These are phyloP conservation scores for Lentithecium fluviatile DNA, from an alignment of 495 filamentous ascomycete genomes.

Conservation along the genomic window DNA sequence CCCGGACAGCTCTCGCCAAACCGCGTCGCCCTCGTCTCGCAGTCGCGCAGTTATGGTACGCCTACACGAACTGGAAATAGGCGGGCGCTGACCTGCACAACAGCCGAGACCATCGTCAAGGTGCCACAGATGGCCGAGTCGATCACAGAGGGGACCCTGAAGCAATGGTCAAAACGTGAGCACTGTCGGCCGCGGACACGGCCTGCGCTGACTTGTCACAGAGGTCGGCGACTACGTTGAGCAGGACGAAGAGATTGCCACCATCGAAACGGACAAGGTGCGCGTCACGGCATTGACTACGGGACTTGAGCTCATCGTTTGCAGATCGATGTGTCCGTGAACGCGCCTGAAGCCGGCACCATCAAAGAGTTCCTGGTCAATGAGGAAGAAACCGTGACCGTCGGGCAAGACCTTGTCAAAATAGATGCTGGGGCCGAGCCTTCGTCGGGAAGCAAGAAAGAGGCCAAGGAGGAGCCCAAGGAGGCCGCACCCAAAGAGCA, in stretches of 20 bases:
- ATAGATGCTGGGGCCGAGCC: conserved; percentile 73
- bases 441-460: conserved; percentile 52
- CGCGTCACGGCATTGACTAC: conserved; percentile 17
- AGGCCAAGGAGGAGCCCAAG: conserved; percentile 56
- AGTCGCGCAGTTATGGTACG: conserved; percentile 38
- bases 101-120: conserved; percentile 80
- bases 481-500: conserved; percentile 58
- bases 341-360: conserved; percentile 86
- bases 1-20: conserved; percentile 5
- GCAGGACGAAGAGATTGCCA: conserved; percentile 96
- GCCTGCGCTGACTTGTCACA: conserved; percentile 27
- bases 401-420: conserved; percentile 87
- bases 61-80: not conserved
- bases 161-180: conserved; percentile 87
- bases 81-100: conserved; percentile 2
- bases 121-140: conserved; percentile 99
- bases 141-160: conserved; percentile 95
- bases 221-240: conserved; percentile 93
- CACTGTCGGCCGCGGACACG: not conserved
- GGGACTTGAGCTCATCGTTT: not conserved
- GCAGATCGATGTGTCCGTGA: conserved; percentile 93
- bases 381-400: conserved; percentile 93
- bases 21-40: conserved; percentile 15
- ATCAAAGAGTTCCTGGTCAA: conserved; percentile 90
- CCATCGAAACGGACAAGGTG: conserved; percentile 99